Evolutionary conservation across 2,329 filamentous ascomycete genomes (phyloP).

Genomic region (Apiospora rasikravindrae): DNA sequence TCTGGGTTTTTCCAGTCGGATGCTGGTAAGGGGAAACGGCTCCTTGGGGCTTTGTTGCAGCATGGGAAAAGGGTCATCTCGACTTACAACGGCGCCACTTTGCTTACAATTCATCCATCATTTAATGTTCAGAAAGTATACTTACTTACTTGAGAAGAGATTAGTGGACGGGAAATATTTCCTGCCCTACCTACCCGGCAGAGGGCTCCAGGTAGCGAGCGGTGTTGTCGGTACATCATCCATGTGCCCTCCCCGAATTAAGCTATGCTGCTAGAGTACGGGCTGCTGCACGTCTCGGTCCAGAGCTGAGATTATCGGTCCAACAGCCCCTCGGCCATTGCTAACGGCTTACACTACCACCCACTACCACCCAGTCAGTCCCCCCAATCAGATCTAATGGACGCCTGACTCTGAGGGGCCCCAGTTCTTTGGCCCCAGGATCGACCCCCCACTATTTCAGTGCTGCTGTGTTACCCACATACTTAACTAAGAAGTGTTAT

Average conservation of each 20-base stretch:
- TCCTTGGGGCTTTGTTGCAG: background rate
- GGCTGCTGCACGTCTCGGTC: conserved; percentile 14
- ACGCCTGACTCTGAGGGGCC: background rate
- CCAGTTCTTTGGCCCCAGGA: conserved; percentile 11
- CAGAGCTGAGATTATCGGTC: conserved; percentile 13
- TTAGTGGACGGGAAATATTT: background rate
- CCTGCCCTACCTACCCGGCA: background rate
- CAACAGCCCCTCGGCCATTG: conserved; percentile 16
- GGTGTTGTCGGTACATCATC: background rate
- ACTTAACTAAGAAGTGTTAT: no score
- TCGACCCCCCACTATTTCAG: background rate
- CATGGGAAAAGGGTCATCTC: background rate
- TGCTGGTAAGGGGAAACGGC: background rate
- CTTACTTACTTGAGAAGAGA: no score
- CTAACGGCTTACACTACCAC: conserved; percentile 11
- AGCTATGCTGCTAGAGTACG: conserved; percentile 10
- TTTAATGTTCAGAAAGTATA: background rate
- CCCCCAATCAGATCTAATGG: conserved; percentile 9
- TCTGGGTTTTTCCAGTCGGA: background rate
- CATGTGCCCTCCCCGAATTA: background rate
- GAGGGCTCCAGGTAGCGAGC: no score
- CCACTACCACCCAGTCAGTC: background rate
- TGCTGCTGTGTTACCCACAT: background rate
- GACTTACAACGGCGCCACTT: background rate
- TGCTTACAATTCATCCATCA: background rate